phyloP scores from a whole-genome alignment of 2,329 filamentous ascomycete species.

The Phoma sp. region DNA sequence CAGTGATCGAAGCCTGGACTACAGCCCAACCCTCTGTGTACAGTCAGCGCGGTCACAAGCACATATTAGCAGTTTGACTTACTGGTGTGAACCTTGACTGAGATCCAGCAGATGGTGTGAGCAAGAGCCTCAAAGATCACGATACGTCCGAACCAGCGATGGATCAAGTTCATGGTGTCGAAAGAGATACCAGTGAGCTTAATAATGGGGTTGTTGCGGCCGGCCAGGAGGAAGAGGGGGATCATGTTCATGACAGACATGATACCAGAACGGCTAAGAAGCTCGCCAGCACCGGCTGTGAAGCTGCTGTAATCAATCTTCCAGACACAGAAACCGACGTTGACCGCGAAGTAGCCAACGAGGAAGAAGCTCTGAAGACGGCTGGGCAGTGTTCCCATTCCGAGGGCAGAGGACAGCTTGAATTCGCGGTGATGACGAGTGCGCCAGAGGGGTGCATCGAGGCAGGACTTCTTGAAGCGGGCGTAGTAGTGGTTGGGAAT shows the following conservation, averaged over 20 bases:
- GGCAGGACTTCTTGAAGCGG: constrained; percentile 53
- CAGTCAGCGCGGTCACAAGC: constrained; percentile 15
- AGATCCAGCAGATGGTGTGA: constrained; percentile 68
- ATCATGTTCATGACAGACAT: constrained; percentile 79
- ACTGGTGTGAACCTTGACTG: constrained; percentile 50
- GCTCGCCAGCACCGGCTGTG: constrained; percentile 72
- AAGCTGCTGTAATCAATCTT: constrained; percentile 69
- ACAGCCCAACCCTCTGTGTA: constrained; percentile 57
- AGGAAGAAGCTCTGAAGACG: constrained; percentile 57
- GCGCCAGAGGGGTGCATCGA: constrained; percentile 56
- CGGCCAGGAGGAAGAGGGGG: constrained; percentile 75
- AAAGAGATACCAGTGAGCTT: constrained; percentile 74
- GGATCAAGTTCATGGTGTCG: constrained; percentile 81
- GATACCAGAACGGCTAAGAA: constrained; percentile 71
- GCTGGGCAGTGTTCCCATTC: constrained; percentile 57
- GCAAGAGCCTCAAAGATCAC: constrained; percentile 71
- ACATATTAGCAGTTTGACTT: constrained; percentile 17
- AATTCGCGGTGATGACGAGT: constrained; percentile 59
- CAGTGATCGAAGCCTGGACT: constrained; percentile 49
- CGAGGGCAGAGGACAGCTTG: constrained; percentile 56
- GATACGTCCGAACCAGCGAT: constrained; percentile 81
- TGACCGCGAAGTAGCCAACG: constrained; percentile 56
- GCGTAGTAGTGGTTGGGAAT: constrained; percentile 60
- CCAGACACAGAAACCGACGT: constrained; percentile 54
- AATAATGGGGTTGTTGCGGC: constrained; percentile 80